Base-by-base conservation (phyloP, 176 grass and related monocot genomes). In the Oryza punctata region DNA sequence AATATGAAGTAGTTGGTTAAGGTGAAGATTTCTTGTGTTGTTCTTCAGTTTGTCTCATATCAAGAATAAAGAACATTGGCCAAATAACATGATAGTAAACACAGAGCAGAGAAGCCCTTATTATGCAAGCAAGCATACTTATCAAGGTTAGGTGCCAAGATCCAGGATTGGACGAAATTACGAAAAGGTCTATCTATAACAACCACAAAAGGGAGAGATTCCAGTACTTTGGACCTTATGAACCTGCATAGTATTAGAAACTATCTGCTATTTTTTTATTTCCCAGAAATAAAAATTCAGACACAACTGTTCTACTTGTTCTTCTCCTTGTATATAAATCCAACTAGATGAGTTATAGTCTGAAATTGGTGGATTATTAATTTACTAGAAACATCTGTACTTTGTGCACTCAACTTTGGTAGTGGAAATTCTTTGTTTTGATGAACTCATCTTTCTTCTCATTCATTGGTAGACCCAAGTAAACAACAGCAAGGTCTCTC, bases 71-170 rank as follows among this genome's bases (percentile, higher is more conserved):
- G 25, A 52, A 27, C 74, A 74, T 64, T 90, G 79, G 74, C 60
- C 75, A 59, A 76, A 67, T 80, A 63, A 38, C 72, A 70, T 9
- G 78, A 46, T 6, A 38, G 21, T 46, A 73, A 79, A 80, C 41
- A 15, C 14, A 80, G 61, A 88, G 35, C 14, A 3, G 18, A 64
- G 74, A 69, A 75, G 49, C 37, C 28, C 75, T 83, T 90, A 67
- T 2, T 84, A 64, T 84, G 38, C 80, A 90, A 87, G 75, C 84
- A 90, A 84, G 63, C 89, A 70, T 87, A 87, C 26, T 76, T 70
- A 84, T 90, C 84, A 80, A 49, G 32, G 84, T 90, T 90, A 87
- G 84, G 84, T 90, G 63, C 75, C 80, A 83, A 83, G 69, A 78
- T 87, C 85, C 75, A 52, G 46, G 63, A 64, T 79, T 85, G 30